A percentile compares a stretch with the other conserved stretches of the same genome.
Conservation (phyloP, 2,329 filamentous ascomycete species). For the Paecilomyces variotii region DNA sequence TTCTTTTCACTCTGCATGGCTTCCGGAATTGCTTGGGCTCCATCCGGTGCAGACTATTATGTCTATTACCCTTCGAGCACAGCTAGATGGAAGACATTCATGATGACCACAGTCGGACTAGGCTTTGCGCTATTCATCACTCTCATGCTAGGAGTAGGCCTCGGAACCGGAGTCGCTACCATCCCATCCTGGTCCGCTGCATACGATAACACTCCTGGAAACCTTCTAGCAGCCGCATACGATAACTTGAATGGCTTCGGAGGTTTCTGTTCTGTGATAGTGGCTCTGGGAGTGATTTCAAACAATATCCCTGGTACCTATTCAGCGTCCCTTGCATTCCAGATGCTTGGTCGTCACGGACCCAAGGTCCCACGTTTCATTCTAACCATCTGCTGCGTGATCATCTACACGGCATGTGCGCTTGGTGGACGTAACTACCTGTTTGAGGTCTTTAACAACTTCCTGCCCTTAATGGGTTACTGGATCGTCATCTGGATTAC, state of each 20-base stretch:
- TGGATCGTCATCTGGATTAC: conserved; percentile 38
- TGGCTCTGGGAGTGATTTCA: conserved; percentile 35
- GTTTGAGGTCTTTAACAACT: conserved; percentile 38
- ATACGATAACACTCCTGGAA: conserved; percentile 23
- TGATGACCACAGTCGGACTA: conserved; percentile 29
- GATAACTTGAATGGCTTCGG: conserved; percentile 34
- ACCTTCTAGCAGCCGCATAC: conserved; percentile 32
- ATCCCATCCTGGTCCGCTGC: conserved; percentile 21
- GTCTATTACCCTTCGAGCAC: conserved; percentile 36
- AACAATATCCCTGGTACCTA: conserved; percentile 40
- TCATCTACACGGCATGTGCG: conserved; percentile 36
- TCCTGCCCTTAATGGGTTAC: conserved; percentile 41
- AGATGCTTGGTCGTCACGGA: conserved; percentile 33
- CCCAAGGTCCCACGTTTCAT: conserved; percentile 34
- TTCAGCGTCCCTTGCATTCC: conserved; percentile 38
- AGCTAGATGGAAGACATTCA: conserved; percentile 28
- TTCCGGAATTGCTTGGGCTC: conserved; percentile 26
- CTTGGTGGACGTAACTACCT: conserved; percentile 37
- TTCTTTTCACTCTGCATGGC: conserved; percentile 32
- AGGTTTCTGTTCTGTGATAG: conserved; percentile 35
- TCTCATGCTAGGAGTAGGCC: conserved; percentile 33
- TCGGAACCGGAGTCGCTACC: conserved; percentile 28
- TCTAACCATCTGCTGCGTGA: conserved; percentile 34
- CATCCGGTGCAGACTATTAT: conserved; percentile 35
- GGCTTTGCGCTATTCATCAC: conserved; percentile 26